Evolutionary conservation across 352 stramenopile genomes (phyloP), one percentile per base, ranked within the genome.

Genomic region (Albugo candida): DNA sequence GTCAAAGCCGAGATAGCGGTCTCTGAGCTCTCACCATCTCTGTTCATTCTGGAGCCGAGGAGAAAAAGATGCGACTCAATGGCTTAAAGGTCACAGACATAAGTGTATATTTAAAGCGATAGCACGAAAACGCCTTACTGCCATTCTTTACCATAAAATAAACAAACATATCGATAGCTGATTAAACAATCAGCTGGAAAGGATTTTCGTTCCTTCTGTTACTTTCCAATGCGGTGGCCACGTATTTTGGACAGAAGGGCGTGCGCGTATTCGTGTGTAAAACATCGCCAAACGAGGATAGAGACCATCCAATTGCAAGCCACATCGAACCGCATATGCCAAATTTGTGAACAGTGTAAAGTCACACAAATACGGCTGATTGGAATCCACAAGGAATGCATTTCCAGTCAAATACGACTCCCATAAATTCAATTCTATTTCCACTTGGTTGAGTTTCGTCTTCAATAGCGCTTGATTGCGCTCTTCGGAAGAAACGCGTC

Each of bases 331-430:
- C 17, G 76, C 76, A 55, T 88, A 88, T 6, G 76, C 76, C n/a
- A 88, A 53, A 59, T 88, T 88, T 36, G 70, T 84, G 52, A 88
- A 88, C 38, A 85, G 71, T 52, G 72, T 80, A 43, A 78, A 83
- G 54, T 88, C 76, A 52, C 72, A 85, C 46, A 85, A 53, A 64
- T 68, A 84, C 41, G 71, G 68, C 44, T 54, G 57, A 18, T 84
- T 62, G 13, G 54, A 48, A 46, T 74, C 74, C 43, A 81, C 70
- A 31, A 88, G 63, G 48, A 70, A 84, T 31, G 72, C 54, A 14
- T 63, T 67, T 35, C 69, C 63, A 46, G 70, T 62, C 11, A 88
- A 53, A 48, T 88, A 88, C 5, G 61, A 39, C 50, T 88, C 76
- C 76, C 76, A 88, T 5, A 88, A 59, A n/a, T 53, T 67, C 44